Evolutionary conservation across 2,329 filamentous ascomycete genomes (phyloP).

Genomic region (Lasiodiplodia hormozganensis): DNA sequence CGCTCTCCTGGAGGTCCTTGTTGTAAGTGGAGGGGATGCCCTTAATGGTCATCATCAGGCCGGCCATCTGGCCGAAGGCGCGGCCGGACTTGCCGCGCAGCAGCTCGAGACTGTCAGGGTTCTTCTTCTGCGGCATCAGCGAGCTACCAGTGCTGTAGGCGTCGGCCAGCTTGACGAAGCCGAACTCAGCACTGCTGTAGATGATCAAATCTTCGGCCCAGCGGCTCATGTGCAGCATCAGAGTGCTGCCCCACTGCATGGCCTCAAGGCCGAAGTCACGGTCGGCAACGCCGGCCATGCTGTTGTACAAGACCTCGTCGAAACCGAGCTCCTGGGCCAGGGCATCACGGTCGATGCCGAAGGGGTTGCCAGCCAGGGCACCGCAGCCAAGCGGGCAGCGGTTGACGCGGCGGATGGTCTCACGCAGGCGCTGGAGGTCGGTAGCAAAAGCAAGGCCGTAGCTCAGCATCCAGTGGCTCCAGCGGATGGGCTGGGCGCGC

Average conservation of each 20-base stretch:
- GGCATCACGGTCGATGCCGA: constrained; percentile 78
- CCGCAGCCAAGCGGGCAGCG: constrained; percentile 73
- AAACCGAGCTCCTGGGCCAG: constrained; percentile 85
- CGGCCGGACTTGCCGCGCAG: constrained; percentile 79
- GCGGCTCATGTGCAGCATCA: constrained; percentile 80
- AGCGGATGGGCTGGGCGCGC: constrained; percentile 80
- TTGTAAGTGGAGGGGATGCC: constrained; percentile 85
- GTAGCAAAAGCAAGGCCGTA: constrained; percentile 74
- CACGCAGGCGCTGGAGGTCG: constrained; percentile 78
- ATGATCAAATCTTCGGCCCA: constrained; percentile 89
- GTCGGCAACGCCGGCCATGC: constrained; percentile 76
- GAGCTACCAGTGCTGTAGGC: constrained; percentile 79
- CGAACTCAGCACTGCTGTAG: constrained; percentile 78
- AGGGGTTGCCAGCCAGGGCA: constrained; percentile 81
- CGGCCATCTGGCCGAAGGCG: constrained; percentile 81
- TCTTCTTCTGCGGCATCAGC: constrained; percentile 87
- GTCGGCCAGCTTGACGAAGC: constrained; percentile 77
- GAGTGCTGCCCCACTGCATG: constrained; percentile 78
- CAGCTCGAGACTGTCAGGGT: constrained; percentile 75
- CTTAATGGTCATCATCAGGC: constrained; percentile 77
- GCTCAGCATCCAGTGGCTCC: constrained; percentile 81
- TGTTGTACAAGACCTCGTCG: constrained; percentile 76
- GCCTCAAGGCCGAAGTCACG: constrained; percentile 84
- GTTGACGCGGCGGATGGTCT: constrained; percentile 78
- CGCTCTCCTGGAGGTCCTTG: constrained; percentile 89